Base-by-base conservation (phyloP, 306 rosid species). In the Ceratonia siliqua region DNA sequence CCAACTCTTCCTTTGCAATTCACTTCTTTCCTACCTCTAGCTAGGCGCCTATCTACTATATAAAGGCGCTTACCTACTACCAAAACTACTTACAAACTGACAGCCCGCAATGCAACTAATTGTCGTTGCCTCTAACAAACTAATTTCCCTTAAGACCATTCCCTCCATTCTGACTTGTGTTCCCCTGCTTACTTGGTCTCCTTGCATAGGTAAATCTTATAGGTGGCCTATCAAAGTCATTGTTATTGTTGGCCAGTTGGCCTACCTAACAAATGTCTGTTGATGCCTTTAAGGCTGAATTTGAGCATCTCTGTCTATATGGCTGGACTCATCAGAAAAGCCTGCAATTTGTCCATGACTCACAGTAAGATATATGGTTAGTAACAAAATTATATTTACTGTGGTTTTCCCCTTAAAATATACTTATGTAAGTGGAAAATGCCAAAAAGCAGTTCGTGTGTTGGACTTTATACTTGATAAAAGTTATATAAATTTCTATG, bases 401-500 rank as follows among this genome's bases (percentile, higher is more conserved):
- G 13, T 39, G 36, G 41, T 56, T 45, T 55, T 67, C 41, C 63
- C 30, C 21, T 43, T 3, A 6, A 43, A 35, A 64, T 45, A 38
- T 43, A 36, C 43, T 22, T 46, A 33, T 55, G 56, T 25, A 22
- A 55, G 22, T 50, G 57, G 9, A 11, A 18, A 5, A 18, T 18
- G 20, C 21, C 12, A 52, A 33, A 18, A 73, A 46, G 58, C 9
- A 27, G 46, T 33, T 54, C 21, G 8, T 14, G 1, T 57, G 27
- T 57, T 48, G 38, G 32, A 32, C 14, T 36, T 67, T 66, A 13
- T 56, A 21, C 64, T 55, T 39, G 49, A 48, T 36, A 48, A 24
- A 79, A 66, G 42, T 42, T 56, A 58, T 36, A 45, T 18, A 65
- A 20, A 70, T 54, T 63, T 43, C 15, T 12, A 66, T 81, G 55